Conservation (phyloP, 2,329 filamentous ascomycete genomes). For the Furcasterigmium furcatum region DNA sequence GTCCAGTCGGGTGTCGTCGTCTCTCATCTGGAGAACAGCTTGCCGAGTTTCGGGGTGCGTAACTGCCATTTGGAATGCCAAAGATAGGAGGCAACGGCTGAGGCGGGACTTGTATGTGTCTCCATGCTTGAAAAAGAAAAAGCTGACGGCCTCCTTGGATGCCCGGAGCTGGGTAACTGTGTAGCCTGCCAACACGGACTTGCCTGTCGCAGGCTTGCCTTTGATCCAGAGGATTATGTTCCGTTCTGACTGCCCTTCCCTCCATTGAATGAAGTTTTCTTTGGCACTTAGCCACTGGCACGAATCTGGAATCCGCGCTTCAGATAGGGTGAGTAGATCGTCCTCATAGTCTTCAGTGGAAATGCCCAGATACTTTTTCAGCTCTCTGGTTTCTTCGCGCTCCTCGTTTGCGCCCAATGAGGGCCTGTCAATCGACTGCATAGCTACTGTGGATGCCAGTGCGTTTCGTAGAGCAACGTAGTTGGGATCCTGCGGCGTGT, state of each 20-base stretch:
- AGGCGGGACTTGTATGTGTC: slow-evolving; percentile 16
- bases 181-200: slow-evolving; percentile 25
- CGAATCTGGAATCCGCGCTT: slow-evolving; percentile 12
- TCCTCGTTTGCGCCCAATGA: no score
- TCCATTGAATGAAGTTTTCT: slow-evolving; percentile 11
- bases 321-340: slow-evolving; percentile 10
- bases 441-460: slow-evolving; percentile 11
- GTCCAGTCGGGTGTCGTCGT: slow-evolving; percentile 13
- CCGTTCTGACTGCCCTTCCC: slow-evolving; percentile 1
- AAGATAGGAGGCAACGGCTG: slow-evolving; percentile 18
- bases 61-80: slow-evolving; percentile 30
- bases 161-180: slow-evolving; percentile 17
- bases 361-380: slow-evolving; percentile 12
- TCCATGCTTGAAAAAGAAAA: slow-evolving; percentile 28
- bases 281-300: slow-evolving; percentile 18
- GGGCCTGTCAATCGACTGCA: no score
- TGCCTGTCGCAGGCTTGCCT: slow-evolving; percentile 25
- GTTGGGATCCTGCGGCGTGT: slow-evolving; percentile 15
- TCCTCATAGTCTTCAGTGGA: slow-evolving; percentile 9
- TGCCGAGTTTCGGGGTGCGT: slow-evolving; percentile 1
- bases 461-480: slow-evolving; percentile 19
- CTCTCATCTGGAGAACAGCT: slow-evolving; percentile 13
- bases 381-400: slow-evolving; percentile 4
- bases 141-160: slow-evolving; percentile 15
- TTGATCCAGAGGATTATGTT: slow-evolving; percentile 22